A percentile compares a stretch with the other conserved stretches of the same genome.
These are phyloP conservation scores for Pestalotiopsis sp. DNA, from an alignment of 2,329 filamentous ascomycete genomes.

Conservation along the genomic window DNA sequence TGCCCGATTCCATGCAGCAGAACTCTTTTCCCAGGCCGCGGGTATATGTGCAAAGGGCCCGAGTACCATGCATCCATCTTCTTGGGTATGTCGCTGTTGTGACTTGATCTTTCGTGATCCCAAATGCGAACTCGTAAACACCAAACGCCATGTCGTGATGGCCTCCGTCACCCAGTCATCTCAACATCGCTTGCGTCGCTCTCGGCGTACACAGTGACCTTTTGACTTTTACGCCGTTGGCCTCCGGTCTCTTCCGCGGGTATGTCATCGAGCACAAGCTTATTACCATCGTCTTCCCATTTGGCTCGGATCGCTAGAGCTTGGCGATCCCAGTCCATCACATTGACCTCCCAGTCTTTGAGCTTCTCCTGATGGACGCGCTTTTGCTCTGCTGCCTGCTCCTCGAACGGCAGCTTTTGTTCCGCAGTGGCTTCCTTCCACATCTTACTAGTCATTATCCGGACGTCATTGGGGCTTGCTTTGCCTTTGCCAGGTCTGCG, in stretches of 20 bases:
- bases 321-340: conserved; percentile 72
- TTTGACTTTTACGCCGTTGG: conserved; percentile 32
- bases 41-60: background rate
- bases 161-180: conserved; percentile 21
- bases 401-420: conserved; percentile 76
- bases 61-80: background rate
- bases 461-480: conserved; percentile 77
- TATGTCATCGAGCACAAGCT: conserved; percentile 36
- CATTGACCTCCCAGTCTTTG: conserved; percentile 61
- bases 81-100: background rate
- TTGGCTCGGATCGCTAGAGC: conserved; percentile 54
- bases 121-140: background rate
- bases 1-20: too few relatives aligned
- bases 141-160: background rate
- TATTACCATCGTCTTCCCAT: conserved; percentile 56
- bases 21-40: too few relatives aligned
- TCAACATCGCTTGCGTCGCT: conserved; percentile 35
- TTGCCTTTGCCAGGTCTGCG: conserved; percentile 66
- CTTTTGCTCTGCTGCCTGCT: conserved; percentile 73
- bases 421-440: conserved; percentile 80
- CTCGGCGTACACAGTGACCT: conserved; percentile 41
- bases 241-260: conserved; percentile 17
- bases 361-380: conserved; percentile 61
- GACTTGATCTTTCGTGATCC: background rate
- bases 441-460: conserved; percentile 83